These are phyloP conservation scores for Eucalyptus pauciflora DNA, from an alignment of 345 rosid genomes.

Conservation along the genomic window DNA sequence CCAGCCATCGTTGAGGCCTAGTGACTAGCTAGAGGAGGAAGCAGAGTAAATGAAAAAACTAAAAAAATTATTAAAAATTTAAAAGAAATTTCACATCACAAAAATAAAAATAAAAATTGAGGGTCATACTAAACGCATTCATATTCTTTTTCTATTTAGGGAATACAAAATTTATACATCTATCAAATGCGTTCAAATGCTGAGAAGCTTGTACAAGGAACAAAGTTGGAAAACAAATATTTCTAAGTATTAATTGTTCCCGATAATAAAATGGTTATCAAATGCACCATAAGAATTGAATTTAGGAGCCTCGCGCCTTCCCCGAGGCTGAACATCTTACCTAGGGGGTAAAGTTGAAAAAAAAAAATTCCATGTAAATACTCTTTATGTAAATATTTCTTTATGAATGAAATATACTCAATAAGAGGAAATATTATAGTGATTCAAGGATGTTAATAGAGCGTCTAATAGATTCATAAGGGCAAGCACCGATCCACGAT, in stretches of 20 bases:
- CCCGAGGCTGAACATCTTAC: neutral
- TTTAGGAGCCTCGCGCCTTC: neutral
- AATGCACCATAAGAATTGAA: neutral
- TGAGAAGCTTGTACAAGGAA: too few species aligned
- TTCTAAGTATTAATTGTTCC: too few species aligned
- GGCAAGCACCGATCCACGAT: fast-evolving
- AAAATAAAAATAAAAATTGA: too few species aligned
- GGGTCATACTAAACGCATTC: fast-evolving
- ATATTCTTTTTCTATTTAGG: fast-evolving
- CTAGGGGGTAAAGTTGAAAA: neutral
- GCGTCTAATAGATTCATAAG: neutral
- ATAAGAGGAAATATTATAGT: neutral
- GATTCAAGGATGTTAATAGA: neutral
- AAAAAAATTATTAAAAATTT: fast-evolving
- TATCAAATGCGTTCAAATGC: too few species aligned
- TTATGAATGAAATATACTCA: neutral
- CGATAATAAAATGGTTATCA: fast-evolving
- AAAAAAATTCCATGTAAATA: neutral
- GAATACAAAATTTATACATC: fast-evolving
- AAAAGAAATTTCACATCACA: too few species aligned
- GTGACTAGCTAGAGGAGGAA: too few species aligned
- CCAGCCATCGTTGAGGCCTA: fast-evolving
- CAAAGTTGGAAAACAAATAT: too few species aligned
- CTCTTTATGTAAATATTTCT: neutral
- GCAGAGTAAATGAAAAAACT: fast-evolving